Conservation (phyloP, 305 asterid species). For the Ilex paraguariensis region DNA sequence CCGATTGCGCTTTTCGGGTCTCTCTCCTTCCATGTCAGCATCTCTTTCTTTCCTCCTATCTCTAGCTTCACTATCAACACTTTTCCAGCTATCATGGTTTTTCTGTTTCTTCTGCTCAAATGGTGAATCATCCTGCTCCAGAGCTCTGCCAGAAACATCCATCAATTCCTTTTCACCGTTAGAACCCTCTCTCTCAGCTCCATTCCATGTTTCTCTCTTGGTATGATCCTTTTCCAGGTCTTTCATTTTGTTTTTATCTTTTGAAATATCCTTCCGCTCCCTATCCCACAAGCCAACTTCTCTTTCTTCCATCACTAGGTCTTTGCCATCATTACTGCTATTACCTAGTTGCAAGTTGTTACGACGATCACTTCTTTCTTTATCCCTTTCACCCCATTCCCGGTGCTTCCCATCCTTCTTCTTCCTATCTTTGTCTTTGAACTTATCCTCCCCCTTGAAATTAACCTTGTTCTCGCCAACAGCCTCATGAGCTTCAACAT, state of each 20-base stretch:
- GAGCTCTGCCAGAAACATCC: slow-evolving; percentile 53
- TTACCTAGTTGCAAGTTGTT: slow-evolving; percentile 46
- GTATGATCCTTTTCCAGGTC: slow-evolving; percentile 69
- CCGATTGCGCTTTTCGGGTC: slow-evolving; percentile 65
- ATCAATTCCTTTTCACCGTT: slow-evolving; percentile 52
- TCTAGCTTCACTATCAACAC: slow-evolving; percentile 58
- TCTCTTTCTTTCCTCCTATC: slow-evolving; percentile 84
- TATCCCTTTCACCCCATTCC: slow-evolving; percentile 89
- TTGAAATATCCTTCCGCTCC: slow-evolving; percentile 64
- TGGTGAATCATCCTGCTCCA: slow-evolving; percentile 45
- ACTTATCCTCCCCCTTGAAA: slow-evolving; percentile 72
- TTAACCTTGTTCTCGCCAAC: slow-evolving; percentile 85
- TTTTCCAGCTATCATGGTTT: slow-evolving; percentile 68
- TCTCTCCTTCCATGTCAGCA: slow-evolving; percentile 67
- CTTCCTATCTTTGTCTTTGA: slow-evolving; percentile 81
- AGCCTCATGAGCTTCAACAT: slow-evolving; percentile 65
- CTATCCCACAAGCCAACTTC: slow-evolving; percentile 77
- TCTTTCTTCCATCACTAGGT: slow-evolving; percentile 62
- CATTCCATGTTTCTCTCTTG: slow-evolving; percentile 72
- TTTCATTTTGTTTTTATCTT: slow-evolving; percentile 68
- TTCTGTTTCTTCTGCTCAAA: slow-evolving; percentile 62
- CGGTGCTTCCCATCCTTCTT: slow-evolving; percentile 85
- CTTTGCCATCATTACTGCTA: slow-evolving; percentile 65
- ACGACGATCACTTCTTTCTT: slow-evolving; percentile 71
- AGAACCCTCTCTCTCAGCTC: slow-evolving; percentile 56